Base-by-base conservation (phyloP, 2,329 filamentous ascomycete species). In the Huntiella savannae region DNA sequence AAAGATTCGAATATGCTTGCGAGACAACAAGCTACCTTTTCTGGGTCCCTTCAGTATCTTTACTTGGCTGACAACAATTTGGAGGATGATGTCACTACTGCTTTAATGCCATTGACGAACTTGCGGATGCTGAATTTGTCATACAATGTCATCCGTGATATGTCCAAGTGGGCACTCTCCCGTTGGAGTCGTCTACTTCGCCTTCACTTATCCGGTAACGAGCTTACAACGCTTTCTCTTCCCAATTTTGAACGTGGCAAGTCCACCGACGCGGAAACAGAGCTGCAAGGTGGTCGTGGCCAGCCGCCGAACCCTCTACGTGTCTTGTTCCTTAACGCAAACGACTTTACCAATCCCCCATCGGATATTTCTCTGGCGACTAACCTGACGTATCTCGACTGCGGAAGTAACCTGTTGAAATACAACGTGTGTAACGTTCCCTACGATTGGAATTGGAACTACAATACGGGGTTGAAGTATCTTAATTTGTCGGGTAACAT, bases 361-460 rank as follows among this genome's bases (percentile, higher is more conserved):
- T 91, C 91, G 6, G 91, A 98, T 58, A 79, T 98, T 42, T 92
- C 86, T 51, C 85, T 94, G 60, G 85, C 94, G 39, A 83, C 86
- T 62, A 91, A 91, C 60, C 72, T 98, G 19, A 79, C 86, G 4
- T 81, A 95, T 43, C 69, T 98, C 43, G 91, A 98, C 62, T 92
- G 92, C 52, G 88, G 87, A 50, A 95, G 83, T 68, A 98, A 98
- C 58, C 78, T 75, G 16, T 68, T 98, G 48, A 98, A 96, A 62
- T 98, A 98, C 71, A 98, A 98, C 59, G 92, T 98, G 41, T 91
- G 86, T 28, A 98, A 98, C 57, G 94, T 93, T 70, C 91, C 88
- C 0, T 98, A 98, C 58, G 91, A 98, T 59, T 98, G 91, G 91
- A 98, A 98, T 56, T 98, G 91, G 91, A 96, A 96, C 57, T 83